These are phyloP conservation scores for Tarenaya hassleriana DNA, from an alignment of 345 rosid genomes.

Conservation along the genomic window DNA sequence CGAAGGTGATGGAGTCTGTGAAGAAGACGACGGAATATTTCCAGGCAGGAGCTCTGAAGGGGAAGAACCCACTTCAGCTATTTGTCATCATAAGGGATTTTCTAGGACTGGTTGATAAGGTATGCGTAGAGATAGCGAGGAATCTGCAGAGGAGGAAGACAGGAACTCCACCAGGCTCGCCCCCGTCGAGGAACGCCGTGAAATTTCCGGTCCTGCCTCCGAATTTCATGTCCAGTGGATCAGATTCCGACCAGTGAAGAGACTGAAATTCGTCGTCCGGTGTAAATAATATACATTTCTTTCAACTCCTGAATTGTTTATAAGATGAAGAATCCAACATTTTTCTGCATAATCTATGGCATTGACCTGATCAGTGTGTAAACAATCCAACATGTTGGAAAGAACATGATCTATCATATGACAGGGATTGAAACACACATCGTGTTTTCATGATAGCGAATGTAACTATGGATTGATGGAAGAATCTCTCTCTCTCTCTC, in stretches of 20 bases:
- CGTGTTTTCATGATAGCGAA: no score
- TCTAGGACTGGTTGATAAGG: slow-evolving; percentile 75
- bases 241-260: slow-evolving; percentile 26
- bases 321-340: neutral
- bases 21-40: slow-evolving; percentile 65
- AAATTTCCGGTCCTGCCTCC: slow-evolving; percentile 38
- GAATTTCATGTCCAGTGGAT: slow-evolving; percentile 42
- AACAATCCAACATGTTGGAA: no score
- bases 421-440: no score
- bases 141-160: slow-evolving; percentile 37
- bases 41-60: slow-evolving; percentile 56
- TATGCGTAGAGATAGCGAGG: slow-evolving; percentile 46
- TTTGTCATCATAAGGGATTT: slow-evolving; percentile 73
- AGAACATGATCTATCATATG: no score
- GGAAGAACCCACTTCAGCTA: slow-evolving; percentile 38
- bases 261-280: slow-evolving; percentile 10
- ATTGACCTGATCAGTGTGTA: no score
- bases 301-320: slow-evolving; percentile 14
- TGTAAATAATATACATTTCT: slow-evolving; percentile 19
- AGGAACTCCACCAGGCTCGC: slow-evolving; percentile 14
- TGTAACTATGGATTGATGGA: no score
- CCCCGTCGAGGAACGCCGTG: slow-evolving; percentile 22
- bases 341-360: neutral
- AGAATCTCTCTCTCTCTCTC: no score
- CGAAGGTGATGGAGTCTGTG: slow-evolving; percentile 54